Percentiles rank a stretch among this genome's conserved stretches.
These are phyloP conservation scores for Cercospora sp. DNA, from an alignment of 2,329 filamentous ascomycete genomes.

Conservation along the genomic window DNA sequence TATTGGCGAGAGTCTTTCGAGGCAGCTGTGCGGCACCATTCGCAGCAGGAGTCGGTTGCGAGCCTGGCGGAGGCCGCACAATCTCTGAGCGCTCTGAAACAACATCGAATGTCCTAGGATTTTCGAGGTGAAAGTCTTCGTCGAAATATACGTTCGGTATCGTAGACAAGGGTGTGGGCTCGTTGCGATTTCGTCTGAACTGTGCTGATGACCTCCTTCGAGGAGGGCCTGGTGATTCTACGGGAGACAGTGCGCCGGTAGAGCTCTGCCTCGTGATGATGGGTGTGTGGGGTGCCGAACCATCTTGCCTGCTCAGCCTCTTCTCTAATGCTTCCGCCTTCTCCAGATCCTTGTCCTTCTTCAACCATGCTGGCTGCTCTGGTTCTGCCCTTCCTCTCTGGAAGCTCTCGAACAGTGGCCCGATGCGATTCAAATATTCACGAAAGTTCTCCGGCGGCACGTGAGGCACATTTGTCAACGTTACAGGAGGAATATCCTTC, in stretches of 20 bases:
- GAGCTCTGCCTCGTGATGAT: conserved; percentile 44
- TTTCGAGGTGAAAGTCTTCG: conserved; percentile 90
- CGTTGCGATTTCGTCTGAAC: conserved; percentile 63
- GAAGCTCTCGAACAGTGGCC: conserved; percentile 83
- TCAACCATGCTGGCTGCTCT: conserved; percentile 56
- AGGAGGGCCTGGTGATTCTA: conserved; percentile 49
- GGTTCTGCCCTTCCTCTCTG: conserved; percentile 78
- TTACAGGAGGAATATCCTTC: conserved; percentile 89
- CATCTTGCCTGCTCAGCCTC: conserved; percentile 40
- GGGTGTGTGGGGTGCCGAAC: conserved; percentile 40
- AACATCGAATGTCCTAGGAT: conserved; percentile 92
- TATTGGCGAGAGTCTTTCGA: conserved; percentile 87
- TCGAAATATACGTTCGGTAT: conserved; percentile 95
- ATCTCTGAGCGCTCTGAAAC: conserved; percentile 96
- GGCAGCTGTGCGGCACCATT: conserved; percentile 57
- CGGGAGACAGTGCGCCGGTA: conserved; percentile 46
- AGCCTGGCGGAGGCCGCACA: conserved; percentile 66
- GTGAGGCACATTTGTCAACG: conserved; percentile 82
- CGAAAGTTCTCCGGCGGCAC: conserved; percentile 79
- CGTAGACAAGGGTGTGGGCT: conserved; percentile 82
- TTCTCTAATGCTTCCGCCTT: conserved; percentile 52
- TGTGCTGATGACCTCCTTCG: conserved; percentile 54
- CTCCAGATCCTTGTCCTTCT: conserved; percentile 47
- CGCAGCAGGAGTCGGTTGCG: conserved; percentile 53
- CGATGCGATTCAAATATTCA: conserved; percentile 81